phyloP scores from a whole-genome alignment of 2,329 filamentous ascomycete genomes.

The Trichocomaceae sp. region DNA sequence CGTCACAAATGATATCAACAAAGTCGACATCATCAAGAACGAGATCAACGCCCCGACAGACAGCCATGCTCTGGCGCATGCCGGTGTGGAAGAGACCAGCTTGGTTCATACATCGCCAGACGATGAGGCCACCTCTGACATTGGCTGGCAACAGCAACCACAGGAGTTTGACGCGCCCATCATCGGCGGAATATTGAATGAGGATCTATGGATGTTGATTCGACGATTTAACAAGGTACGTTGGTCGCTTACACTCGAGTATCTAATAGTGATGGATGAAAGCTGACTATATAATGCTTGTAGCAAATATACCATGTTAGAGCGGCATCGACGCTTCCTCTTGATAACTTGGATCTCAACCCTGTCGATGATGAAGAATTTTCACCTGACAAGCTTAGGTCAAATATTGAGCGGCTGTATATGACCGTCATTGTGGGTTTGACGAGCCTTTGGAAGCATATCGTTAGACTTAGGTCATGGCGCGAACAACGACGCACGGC shows the following conservation, averaged over 20 bases:
- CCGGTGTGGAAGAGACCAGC: conserved; percentile 8
- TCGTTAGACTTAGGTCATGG: conserved; percentile 73
- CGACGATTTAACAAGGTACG: conserved; percentile 66
- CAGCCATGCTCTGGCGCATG: conserved; percentile 10
- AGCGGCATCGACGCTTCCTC: conserved; percentile 52
- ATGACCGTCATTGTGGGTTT: conserved; percentile 68
- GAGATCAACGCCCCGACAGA: conserved; percentile 8
- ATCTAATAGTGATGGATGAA: too few relatives aligned
- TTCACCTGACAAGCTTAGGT: conserved; percentile 72
- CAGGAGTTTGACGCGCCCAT: conserved; percentile 37
- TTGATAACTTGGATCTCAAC: conserved; percentile 70
- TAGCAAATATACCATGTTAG: conserved; percentile 66
- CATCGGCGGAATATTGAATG: conserved; percentile 62
- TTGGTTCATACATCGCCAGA: conserved; percentile 8
- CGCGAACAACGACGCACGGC: conserved; percentile 62
- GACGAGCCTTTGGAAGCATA: conserved; percentile 63
- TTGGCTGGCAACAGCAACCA: conserved; percentile 9
- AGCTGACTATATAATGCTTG: too few relatives aligned
- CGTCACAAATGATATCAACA: conserved; percentile 1
- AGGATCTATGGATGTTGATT: conserved; percentile 66
- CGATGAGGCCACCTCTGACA: conserved; percentile 2
- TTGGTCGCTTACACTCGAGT: too few relatives aligned
- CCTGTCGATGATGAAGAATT: conserved; percentile 78
- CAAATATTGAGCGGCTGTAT: conserved; percentile 72
- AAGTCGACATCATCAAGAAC: conserved; percentile 2